Evolutionary conservation across 352 stramenopile species (phyloP).

Genomic region (Phytophthora vignae): DNA sequence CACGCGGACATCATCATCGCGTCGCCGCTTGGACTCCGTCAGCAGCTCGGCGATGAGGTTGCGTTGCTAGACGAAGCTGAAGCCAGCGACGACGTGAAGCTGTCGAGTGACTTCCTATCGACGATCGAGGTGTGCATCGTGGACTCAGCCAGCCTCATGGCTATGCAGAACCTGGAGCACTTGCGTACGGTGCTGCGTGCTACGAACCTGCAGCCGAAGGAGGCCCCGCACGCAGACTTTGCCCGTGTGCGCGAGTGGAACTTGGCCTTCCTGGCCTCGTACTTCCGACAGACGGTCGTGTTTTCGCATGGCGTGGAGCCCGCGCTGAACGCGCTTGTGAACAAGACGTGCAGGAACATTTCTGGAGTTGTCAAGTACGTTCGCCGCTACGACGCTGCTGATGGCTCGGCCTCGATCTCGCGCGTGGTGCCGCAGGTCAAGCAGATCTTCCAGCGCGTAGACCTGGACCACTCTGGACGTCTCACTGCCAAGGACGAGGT

Average conservation of each 20-base stretch:
- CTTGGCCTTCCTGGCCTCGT: conserved; percentile 67
- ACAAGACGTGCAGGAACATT: conserved; percentile 67
- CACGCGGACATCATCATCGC: conserved; percentile 81
- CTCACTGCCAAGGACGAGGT: conserved; percentile 56
- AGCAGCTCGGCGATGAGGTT: conserved; percentile 76
- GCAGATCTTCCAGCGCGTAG: conserved; percentile 86
- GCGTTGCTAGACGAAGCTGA: conserved; percentile 47
- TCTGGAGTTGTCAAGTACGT: conserved; percentile 62
- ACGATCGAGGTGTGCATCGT: conserved; percentile 86
- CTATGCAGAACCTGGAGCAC: conserved; percentile 88
- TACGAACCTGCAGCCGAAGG: conserved; percentile 69
- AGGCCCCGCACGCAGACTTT: conserved; percentile 81
- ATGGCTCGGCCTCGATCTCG: conserved; percentile 63
- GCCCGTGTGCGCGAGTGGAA: conserved; percentile 79
- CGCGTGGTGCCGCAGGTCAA: conserved; percentile 76
- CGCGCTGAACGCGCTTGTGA: conserved; percentile 63
- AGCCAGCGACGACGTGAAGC: conserved; percentile 36
- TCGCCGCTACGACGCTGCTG: conserved; percentile 55
- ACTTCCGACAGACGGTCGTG: conserved; percentile 81
- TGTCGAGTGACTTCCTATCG: conserved; percentile 77
- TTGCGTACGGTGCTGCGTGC: conserved; percentile 68
- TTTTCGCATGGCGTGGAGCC: conserved; percentile 72
- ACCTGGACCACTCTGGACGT: conserved; percentile 35
- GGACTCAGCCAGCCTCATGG: conserved; percentile 78
- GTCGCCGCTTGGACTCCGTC: conserved; percentile 72